Percentiles rank a stretch among this genome's conserved stretches.
Conservation (phyloP, 352 stramenopile species). For the Phytophthora ohioensis region DNA sequence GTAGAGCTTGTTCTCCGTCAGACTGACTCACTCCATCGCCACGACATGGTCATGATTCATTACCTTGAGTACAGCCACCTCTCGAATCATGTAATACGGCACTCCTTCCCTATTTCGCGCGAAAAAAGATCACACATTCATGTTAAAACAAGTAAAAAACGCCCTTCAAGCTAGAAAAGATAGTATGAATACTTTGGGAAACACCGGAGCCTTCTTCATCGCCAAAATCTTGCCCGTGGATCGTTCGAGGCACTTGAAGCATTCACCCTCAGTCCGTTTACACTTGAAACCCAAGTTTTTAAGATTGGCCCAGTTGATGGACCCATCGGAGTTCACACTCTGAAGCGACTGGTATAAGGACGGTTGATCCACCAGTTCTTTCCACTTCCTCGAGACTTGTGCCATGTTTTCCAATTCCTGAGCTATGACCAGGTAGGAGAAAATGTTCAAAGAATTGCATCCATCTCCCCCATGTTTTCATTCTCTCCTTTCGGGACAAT, state of each 20-base stretch:
- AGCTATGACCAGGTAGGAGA: not conserved
- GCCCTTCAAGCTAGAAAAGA: not conserved
- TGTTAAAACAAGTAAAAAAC: not conserved
- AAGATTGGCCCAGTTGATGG: constrained; percentile 82
- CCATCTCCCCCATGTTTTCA: not conserved
- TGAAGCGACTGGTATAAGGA: constrained; percentile 62
- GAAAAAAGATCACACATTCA: not conserved
- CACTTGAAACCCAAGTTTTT: constrained; percentile 87
- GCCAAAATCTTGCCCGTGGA: constrained; percentile 76
- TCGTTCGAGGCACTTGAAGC: constrained; percentile 81
- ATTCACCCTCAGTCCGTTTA: constrained; percentile 83
- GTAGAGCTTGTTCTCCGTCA: constrained; percentile 79
- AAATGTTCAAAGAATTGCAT: constrained; percentile 1
- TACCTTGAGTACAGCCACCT: constrained; percentile 80
- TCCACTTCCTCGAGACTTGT: constrained; percentile 51
- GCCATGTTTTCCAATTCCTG: not conserved
- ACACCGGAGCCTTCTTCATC: constrained; percentile 82
- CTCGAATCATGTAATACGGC: constrained; percentile 91
- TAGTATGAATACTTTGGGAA: constrained; percentile 57
- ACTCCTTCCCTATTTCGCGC: constrained; percentile 70
- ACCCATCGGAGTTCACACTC: constrained; percentile 61
- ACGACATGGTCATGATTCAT: constrained; percentile 85
- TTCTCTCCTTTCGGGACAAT: not conserved
- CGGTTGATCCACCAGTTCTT: constrained; percentile 59
- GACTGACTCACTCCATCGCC: constrained; percentile 80